Evolutionary conservation across 768 basidiomycete genomes (phyloP).

Genomic region (Suillus variegatus): DNA sequence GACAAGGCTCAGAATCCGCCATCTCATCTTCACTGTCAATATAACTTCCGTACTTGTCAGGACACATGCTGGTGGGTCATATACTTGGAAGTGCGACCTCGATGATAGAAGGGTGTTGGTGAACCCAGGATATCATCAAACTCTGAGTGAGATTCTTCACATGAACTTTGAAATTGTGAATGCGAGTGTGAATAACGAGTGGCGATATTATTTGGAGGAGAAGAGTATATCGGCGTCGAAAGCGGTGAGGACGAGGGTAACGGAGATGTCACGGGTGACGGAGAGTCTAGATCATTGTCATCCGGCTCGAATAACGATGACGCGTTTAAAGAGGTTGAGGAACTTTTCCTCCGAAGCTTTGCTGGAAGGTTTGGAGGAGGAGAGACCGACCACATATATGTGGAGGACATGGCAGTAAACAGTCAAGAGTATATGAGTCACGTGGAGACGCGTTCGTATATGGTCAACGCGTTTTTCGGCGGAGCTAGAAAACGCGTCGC

Average conservation of each 20-base stretch:
- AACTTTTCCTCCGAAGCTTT: conserved; percentile 25
- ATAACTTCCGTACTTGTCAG: conserved; percentile 3
- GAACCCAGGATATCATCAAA: neutral
- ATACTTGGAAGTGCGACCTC: neutral
- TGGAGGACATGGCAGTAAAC: conserved; percentile 30
- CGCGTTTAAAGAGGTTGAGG: conserved; percentile 17
- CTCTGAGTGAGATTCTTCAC: no score
- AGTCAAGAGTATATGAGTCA: conserved; percentile 32
- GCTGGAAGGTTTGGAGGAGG: conserved; percentile 19
- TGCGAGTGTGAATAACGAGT: neutral
- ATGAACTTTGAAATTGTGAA: neutral
- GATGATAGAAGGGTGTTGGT: conserved; percentile 10
- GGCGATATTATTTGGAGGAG: neutral
- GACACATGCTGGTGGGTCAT: neutral
- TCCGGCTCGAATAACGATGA: conserved; percentile 8
- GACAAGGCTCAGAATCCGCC: neutral
- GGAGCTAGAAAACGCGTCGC: conserved; percentile 26
- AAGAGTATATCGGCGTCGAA: conserved; percentile 15
- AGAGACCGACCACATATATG: conserved; percentile 9
- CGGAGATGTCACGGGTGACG: conserved; percentile 20
- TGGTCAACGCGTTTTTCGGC: conserved; percentile 36
- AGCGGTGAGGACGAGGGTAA: conserved; percentile 22
- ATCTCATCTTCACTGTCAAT: neutral
- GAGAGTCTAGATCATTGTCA: neutral
- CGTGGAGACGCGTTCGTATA: conserved; percentile 21